Conservation (phyloP, 2,329 filamentous ascomycete genomes). For the Talaromyces sp. region DNA sequence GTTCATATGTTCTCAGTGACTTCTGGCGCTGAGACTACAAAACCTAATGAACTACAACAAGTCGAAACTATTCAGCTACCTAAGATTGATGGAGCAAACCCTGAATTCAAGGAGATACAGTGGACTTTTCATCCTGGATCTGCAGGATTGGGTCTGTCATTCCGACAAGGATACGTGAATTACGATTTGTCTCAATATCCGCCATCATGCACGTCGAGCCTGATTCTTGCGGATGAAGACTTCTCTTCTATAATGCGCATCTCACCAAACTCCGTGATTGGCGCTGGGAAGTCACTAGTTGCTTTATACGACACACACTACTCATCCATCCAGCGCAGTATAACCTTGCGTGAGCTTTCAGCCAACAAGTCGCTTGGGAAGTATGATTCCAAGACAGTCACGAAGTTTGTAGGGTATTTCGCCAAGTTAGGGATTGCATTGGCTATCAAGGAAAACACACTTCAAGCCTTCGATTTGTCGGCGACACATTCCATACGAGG, state of each 20-base stretch:
- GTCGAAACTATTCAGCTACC: slow-evolving; percentile 34
- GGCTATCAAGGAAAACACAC: slow-evolving; percentile 36
- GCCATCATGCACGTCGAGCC: slow-evolving; percentile 34
- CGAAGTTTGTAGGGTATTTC: slow-evolving; percentile 41
- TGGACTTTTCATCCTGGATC: slow-evolving; percentile 40
- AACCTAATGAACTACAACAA: slow-evolving; percentile 33
- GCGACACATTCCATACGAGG: slow-evolving; percentile 26
- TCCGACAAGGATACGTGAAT: slow-evolving; percentile 36
- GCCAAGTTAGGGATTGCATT: slow-evolving; percentile 41
- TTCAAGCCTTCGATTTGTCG: slow-evolving; percentile 43
- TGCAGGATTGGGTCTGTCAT: slow-evolving; percentile 37
- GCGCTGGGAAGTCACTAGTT: slow-evolving; percentile 37
- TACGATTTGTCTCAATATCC: slow-evolving; percentile 42
- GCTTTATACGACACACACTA: slow-evolving; percentile 45
- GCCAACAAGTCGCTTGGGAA: slow-evolving; percentile 20
- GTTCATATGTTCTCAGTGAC: slow-evolving; percentile 39
- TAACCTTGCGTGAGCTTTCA: slow-evolving; percentile 30
- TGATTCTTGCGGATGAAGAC: slow-evolving; percentile 32
- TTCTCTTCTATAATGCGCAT: slow-evolving; percentile 42
- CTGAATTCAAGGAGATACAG: slow-evolving; percentile 25
- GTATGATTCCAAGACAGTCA: slow-evolving; percentile 21
- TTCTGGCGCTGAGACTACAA: slow-evolving; percentile 21
- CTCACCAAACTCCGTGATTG: slow-evolving; percentile 40
- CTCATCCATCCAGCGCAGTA: slow-evolving; percentile 41
- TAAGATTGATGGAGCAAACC: slow-evolving; percentile 23